Base-by-base conservation (phyloP, 2,329 filamentous ascomycete genomes). In the Geosmithia morbida region DNA sequence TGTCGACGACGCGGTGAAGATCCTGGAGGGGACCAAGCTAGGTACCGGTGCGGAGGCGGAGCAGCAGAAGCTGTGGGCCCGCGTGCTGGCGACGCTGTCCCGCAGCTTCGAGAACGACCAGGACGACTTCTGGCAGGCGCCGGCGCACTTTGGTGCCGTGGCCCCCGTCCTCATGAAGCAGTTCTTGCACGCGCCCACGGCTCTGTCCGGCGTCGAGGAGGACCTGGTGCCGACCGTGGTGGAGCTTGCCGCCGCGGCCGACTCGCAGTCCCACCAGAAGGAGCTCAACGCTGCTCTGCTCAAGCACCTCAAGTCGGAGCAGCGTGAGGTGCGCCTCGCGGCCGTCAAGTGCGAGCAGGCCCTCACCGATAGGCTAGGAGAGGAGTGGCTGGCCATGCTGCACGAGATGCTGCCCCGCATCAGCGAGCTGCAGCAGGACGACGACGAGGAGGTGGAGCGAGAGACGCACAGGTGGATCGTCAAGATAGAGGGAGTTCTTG, bases 391-490 rank as follows among this genome's bases (percentile, higher is more conserved):
- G 50, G 77, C 81, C 1, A 76, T 94, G 69, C 64, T 97, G 59
- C 87, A 90, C 0, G 92, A 98, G 74, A 97, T 96, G 84, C 67
- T 98, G 61, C 90, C 94, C 18, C 87, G 90, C 53, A 95, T 99
- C 56, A 94, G 87, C 58, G 92, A 98, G 68, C 64, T 95, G 58
- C 84, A 95, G 67, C 92, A 98, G 60, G 92, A 98, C 61, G 92
- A 97, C 55, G 89, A 97, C 59, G 92, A 97, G 67, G 74, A 75
- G 26, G 90, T 98, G 20, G 92, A 98, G 69, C 72, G 80, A 59
- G 89, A 95, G 69, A 90, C 88, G 39, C 77, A 89, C 60, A 74
- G 79, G 57, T 96, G 92, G 90, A 92, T 97, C 56, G 77, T 83
- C 59, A 81, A 81, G 65, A 94, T 98, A 59, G 90, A 97, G 66